Percentiles rank a stretch among this genome's conserved stretches.
phyloP scores from a whole-genome alignment of 495 filamentous ascomycete genomes.

The Immersiella caudata region DNA sequence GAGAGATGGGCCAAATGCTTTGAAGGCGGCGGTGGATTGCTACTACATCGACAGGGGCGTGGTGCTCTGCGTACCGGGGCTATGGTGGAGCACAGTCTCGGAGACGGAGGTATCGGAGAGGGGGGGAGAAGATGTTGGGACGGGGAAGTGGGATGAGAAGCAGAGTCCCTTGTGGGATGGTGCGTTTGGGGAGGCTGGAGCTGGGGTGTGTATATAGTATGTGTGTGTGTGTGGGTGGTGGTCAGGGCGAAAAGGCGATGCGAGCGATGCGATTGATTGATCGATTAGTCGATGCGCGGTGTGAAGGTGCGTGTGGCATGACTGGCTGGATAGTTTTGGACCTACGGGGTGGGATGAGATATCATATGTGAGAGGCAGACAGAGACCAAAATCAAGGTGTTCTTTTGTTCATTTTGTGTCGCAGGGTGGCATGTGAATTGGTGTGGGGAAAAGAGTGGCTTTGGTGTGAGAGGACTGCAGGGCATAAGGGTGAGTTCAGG shows the following conservation, averaged over 20 bases:
- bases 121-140: background rate
- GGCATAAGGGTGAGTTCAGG: too few relatives aligned
- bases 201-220: background rate
- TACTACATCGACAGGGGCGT: background rate
- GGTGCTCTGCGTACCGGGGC: background rate
- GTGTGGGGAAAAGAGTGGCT: background rate
- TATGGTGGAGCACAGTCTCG: background rate
- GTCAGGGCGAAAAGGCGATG: background rate
- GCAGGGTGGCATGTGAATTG: background rate
- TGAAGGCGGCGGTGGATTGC: background rate
- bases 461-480: too few relatives aligned
- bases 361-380: background rate
- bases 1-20: conserved; percentile 56
- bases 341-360: background rate
- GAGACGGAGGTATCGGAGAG: background rate
- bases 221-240: background rate
- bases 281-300: background rate
- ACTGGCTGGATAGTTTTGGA: background rate
- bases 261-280: too few relatives aligned
- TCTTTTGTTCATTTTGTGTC: background rate
- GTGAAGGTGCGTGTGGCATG: background rate
- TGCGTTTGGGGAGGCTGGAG: background rate
- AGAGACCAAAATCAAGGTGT: background rate
- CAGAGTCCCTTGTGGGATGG: background rate
- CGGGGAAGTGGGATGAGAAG: background rate